These are phyloP conservation scores for Lathyrus tuberosus DNA, from an alignment of 306 rosid genomes.

Conservation along the genomic window DNA sequence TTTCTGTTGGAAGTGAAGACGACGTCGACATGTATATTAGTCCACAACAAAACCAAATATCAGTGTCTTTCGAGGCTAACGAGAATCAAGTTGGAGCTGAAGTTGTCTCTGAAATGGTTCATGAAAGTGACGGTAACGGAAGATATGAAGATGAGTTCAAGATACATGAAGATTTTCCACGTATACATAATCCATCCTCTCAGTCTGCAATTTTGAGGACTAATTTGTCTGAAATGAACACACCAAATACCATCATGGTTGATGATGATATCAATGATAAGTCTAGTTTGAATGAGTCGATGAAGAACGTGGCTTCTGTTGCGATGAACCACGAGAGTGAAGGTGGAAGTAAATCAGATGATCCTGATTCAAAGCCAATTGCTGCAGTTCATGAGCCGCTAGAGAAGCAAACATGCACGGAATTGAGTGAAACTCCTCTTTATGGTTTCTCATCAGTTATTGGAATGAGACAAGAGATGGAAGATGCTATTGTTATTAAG, in stretches of 20 bases:
- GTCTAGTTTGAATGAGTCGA: slow-evolving; percentile 19
- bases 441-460: slow-evolving; percentile 67
- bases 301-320: slow-evolving; percentile 42
- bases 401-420: slow-evolving; percentile 45
- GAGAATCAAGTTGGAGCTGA: slow-evolving; percentile 41
- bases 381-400: slow-evolving; percentile 19
- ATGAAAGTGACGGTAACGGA: slow-evolving; percentile 10
- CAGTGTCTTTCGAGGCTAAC: slow-evolving; percentile 33
- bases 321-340: slow-evolving; percentile 42
- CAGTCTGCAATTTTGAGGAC: slow-evolving; percentile 38
- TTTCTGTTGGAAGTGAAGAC: slow-evolving; percentile 44
- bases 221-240: slow-evolving; percentile 24
- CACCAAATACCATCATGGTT: slow-evolving; percentile 34
- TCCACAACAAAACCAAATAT: slow-evolving; percentile 35
- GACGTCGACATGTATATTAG: slow-evolving; percentile 4
- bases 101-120: slow-evolving; percentile 42
- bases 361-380: slow-evolving; percentile 47
- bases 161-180: slow-evolving; percentile 37
- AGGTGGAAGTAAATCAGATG: slow-evolving; percentile 49
- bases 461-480: slow-evolving; percentile 87
- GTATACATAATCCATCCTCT: slow-evolving; percentile 31
- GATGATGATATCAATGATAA: slow-evolving; percentile 35
- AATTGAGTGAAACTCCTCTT: slow-evolving; percentile 49
- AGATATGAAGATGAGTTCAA: slow-evolving; percentile 35
- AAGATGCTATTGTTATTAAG: slow-evolving; percentile 63